Evolutionary conservation across 1,284 basidiomycete species (phyloP), one percentile per base, ranked within the genome.

Genomic region (Trametes versicolor): DNA sequence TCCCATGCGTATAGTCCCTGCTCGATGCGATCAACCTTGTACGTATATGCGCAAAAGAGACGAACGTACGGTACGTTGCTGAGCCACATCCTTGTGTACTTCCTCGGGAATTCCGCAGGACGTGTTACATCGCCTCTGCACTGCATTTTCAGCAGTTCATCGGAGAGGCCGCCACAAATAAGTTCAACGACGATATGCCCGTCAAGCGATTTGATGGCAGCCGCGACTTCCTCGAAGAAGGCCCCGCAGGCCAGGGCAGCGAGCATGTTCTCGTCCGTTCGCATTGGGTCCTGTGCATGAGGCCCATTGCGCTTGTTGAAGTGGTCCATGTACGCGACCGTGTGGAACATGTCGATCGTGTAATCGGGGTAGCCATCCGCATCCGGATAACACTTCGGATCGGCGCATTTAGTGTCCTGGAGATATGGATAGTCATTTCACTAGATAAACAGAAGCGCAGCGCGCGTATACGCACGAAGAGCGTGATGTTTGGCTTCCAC

Each of bases 1-100:
- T 58, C 0, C 78, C 78, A 53, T 77, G 70, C 0, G 75, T 77
- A 54, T 79, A 79, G 64, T 79, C 78, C 1, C 77, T 79, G 43
- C 0, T 48, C 5, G 54, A 25, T 3, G 13, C 8, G n/a, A 23
- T 27, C 58, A 27, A 10, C 6, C 32, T 6, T 32, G 34, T n/a
- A 17, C 32, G 19, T 34, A 55, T 15, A 17, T 13, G 34, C 64
- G 17, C 56, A 27, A 52, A 70, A 39, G 71, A 74, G 34, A 10
- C 13, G 3, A 17, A 58, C 70, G 53, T 32, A 69, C 70, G 67
- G 70, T 19, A 71, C 67, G 36, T 71, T 71, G 39, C 70, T 71
- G 23, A 69, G 36, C 70, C 70, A 71, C 65, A 68, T 65, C 51
- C 70, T 54, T 2, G 62, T 66, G 52, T 53, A 71, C 29, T 56